Evolutionary conservation across 202 grass and related monocot genomes (phyloP).

Genomic region (Carex arenaria): DNA sequence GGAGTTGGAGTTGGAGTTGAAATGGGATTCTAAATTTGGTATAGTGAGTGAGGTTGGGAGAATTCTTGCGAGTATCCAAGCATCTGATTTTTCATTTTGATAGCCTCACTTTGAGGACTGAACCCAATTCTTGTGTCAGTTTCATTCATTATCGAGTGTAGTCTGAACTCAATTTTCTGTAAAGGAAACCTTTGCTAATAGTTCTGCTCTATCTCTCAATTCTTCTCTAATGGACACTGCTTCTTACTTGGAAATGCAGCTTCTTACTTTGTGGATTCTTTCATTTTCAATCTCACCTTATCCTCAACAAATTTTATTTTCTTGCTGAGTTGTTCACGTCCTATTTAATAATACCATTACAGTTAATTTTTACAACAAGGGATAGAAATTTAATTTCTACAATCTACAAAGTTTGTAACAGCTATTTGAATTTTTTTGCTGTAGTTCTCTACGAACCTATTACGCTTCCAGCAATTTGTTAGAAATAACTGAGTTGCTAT

Average conservation of each 20-base stretch:
- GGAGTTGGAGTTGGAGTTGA: constrained; percentile 1
- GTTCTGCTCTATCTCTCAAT: no score
- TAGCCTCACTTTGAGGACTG: no score
- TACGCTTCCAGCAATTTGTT: not conserved
- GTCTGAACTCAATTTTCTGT: no score
- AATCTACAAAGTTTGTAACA: not conserved
- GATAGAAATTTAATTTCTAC: not conserved
- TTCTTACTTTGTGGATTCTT: no score
- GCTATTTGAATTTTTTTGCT: not conserved
- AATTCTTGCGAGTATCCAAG: not conserved
- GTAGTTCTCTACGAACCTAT: not conserved
- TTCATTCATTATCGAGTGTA: no score
- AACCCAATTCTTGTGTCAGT: no score
- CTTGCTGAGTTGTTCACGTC: not conserved
- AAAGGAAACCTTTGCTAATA: no score
- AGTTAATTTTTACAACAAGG: not conserved
- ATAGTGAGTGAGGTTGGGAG: not conserved
- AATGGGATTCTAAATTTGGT: not conserved
- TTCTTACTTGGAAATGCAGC: no score
- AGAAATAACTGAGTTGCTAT: not conserved
- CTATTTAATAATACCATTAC: not conserved
- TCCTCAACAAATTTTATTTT: no score
- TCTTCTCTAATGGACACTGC: no score
- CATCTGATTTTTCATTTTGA: not conserved
- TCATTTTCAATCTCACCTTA: no score